Evolutionary conservation across 805 yeast genomes (phyloP).

Genomic region (Cyberlindnera suaveolens): DNA sequence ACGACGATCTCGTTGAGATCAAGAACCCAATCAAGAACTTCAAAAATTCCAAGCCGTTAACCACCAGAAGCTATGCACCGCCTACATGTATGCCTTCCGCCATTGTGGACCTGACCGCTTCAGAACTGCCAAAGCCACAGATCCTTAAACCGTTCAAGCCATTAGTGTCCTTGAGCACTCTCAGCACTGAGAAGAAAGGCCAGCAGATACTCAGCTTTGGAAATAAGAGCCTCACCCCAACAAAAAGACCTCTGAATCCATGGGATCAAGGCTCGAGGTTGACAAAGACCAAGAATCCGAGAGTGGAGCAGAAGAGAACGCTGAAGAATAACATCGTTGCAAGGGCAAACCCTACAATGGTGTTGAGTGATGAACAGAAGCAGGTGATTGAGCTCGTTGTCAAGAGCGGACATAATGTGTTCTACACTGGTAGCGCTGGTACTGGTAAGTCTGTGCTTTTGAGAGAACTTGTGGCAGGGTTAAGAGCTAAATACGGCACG

Average conservation of each 20-base stretch:
- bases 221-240: neutral
- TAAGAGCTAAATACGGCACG: slow-evolving; percentile 37
- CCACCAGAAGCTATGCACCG: neutral
- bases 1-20: slow-evolving; percentile 1
- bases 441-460: slow-evolving; percentile 78
- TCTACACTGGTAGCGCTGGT: slow-evolving; percentile 83
- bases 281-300: slow-evolving; percentile 10
- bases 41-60: slow-evolving; percentile 7
- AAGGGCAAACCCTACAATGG: slow-evolving; percentile 1
- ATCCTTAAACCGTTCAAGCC: slow-evolving; percentile 1
- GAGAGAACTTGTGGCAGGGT: slow-evolving; percentile 51
- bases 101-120: neutral
- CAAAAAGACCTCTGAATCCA: slow-evolving; percentile 9
- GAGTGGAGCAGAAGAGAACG: neutral
- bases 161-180: slow-evolving; percentile 2
- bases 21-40: slow-evolving; percentile 5
- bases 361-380: slow-evolving; percentile 41
- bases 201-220: slow-evolving; percentile 6
- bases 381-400: slow-evolving; percentile 47
- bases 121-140: neutral
- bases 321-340: slow-evolving; percentile 4
- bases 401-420: slow-evolving; percentile 45
- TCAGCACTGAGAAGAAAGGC: slow-evolving; percentile 2
- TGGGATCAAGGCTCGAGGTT: slow-evolving; percentile 5
- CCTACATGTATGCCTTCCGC: neutral